These are phyloP conservation scores for Aspergillus calidoustus DNA, from an alignment of 2,329 filamentous ascomycete species.

Conservation along the genomic window DNA sequence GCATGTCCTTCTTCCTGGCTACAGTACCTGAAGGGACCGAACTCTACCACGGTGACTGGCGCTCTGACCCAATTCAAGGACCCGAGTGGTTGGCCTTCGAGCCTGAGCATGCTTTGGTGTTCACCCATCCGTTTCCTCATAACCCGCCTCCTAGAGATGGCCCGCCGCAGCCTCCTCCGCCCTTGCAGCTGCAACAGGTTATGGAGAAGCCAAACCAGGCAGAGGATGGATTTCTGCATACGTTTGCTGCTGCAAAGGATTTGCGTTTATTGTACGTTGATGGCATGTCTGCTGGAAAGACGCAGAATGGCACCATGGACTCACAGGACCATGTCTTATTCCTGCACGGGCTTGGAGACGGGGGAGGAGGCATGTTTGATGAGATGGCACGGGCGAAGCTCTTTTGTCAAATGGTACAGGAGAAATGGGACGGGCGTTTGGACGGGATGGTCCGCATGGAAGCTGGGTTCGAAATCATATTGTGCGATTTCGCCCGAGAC, in stretches of 20 bases:
- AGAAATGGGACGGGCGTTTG: conserved; percentile 56
- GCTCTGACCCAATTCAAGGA: conserved; percentile 52
- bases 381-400: conserved; percentile 59
- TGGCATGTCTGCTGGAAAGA: conserved; percentile 71
- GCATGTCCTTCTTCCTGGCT: conserved; percentile 72
- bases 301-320: conserved; percentile 67
- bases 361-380: conserved; percentile 11
- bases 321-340: conserved; percentile 67
- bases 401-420: conserved; percentile 59
- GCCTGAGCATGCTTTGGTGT: conserved; percentile 71
- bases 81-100: conserved; percentile 79
- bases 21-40: conserved; percentile 67
- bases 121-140: conserved; percentile 51
- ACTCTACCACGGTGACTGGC: conserved; percentile 67
- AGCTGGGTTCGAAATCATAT: conserved; percentile 71
- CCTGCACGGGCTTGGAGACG: conserved; percentile 36
- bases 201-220: neutral
- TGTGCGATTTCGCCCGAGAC: conserved; percentile 63
- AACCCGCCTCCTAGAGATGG: conserved; percentile 16
- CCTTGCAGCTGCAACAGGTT: conserved; percentile 6
- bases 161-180: neutral
- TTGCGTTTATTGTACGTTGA: conserved; percentile 71
- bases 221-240: conserved; percentile 65
- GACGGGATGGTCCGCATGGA: conserved; percentile 72
- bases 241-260: conserved; percentile 62